Evolutionary conservation across 2,329 filamentous ascomycete species (phyloP).

Genomic region (Teratosphaeria gauchensis): DNA sequence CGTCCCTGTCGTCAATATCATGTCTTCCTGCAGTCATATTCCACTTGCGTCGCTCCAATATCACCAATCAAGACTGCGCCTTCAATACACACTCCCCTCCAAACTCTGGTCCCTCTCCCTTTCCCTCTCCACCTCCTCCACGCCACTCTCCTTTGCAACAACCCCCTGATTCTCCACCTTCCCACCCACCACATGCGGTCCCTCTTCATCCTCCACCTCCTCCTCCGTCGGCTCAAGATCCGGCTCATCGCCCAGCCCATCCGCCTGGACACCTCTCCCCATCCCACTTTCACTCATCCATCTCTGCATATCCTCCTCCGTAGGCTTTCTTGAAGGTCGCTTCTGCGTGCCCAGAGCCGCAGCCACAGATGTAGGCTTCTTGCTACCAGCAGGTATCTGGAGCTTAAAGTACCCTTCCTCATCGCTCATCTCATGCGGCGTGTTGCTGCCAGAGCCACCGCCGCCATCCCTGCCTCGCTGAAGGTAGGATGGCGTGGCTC

Average conservation of each 20-base stretch:
- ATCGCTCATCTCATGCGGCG: conserved; percentile 30
- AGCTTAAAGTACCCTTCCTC: conserved; percentile 30
- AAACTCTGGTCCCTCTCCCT: conserved; percentile 21
- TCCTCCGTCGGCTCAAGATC: conserved; percentile 4
- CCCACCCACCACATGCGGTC: background rate
- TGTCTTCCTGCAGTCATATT: background rate
- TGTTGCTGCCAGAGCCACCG: conserved; percentile 21
- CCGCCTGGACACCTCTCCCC: conserved; percentile 34
- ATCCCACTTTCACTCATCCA: conserved; percentile 42
- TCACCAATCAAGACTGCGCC: background rate
- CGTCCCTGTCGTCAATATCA: background rate
- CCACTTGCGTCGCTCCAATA: background rate
- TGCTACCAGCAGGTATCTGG: background rate
- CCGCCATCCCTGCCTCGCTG: conserved; percentile 25
- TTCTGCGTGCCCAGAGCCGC: conserved; percentile 8
- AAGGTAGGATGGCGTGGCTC: conserved; percentile 10
- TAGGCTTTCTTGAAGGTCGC: conserved; percentile 39
- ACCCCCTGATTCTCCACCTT: background rate
- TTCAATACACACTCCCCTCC: conserved; percentile 23
- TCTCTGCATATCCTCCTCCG: conserved; percentile 25
- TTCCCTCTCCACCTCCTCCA: conserved; percentile 13
- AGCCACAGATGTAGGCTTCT: conserved; percentile 4
- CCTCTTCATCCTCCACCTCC: conserved; percentile 2
- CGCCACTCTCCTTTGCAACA: background rate
- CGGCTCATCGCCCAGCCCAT: conserved; percentile 37